Conservation (phyloP, 2,329 filamentous ascomycete species). For the Aspergillus brasiliensis region DNA sequence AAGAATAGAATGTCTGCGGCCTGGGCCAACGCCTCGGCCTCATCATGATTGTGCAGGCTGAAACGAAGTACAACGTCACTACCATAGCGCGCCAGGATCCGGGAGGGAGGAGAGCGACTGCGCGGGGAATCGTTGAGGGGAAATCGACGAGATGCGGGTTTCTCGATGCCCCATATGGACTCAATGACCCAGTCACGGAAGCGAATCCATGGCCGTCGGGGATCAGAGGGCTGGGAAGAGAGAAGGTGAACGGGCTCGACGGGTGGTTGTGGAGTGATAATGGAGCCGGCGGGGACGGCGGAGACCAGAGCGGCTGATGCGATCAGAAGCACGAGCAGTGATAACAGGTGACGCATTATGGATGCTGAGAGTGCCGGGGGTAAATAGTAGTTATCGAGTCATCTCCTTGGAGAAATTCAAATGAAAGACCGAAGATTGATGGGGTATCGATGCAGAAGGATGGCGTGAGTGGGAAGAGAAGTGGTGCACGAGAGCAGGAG, state of each 20-base stretch:
- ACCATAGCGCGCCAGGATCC: conserved; percentile 61
- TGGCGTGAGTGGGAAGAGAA: not conserved
- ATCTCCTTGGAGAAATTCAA: not conserved
- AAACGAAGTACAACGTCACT: conserved; percentile 89
- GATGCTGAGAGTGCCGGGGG: not conserved
- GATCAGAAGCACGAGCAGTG: conserved; percentile 21
- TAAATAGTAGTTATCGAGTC: not conserved
- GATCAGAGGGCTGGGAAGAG: conserved; percentile 30
- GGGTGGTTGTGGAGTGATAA: conserved; percentile 36
- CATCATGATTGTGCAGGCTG: conserved; percentile 68
- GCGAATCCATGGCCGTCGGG: conserved; percentile 40
- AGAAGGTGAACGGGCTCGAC: conserved; percentile 33
- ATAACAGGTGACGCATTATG: conserved; percentile 20
- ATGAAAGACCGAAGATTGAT: not conserved
- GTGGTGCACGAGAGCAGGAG: not conserved
- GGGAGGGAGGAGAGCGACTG: conserved; percentile 35
- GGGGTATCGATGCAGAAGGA: not conserved
- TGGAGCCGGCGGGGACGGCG: conserved; percentile 41
- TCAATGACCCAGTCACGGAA: conserved; percentile 48
- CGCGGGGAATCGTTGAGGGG: conserved; percentile 19
- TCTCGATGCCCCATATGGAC: conserved; percentile 44
- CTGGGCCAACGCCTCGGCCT: conserved; percentile 71
- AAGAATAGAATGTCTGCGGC: conserved; percentile 75
- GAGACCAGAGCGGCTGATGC: conserved; percentile 23
- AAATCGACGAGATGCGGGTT: conserved; percentile 25